These are phyloP conservation scores for Lumnitzera littorea DNA, from an alignment of 345 rosid genomes.

Conservation along the genomic window DNA sequence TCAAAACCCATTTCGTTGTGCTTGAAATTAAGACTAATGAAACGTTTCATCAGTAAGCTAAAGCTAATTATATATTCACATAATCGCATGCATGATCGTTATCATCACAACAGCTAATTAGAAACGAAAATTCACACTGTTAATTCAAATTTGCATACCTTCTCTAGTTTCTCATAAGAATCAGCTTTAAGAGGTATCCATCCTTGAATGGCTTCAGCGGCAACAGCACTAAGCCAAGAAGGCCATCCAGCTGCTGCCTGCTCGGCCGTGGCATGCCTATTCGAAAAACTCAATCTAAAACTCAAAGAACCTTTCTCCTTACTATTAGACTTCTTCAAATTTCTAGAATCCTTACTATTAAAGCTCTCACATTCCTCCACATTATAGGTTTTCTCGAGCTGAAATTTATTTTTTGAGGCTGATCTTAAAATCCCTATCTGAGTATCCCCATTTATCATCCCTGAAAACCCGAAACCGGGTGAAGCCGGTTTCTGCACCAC, in stretches of 20 bases:
- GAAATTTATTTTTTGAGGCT: conserved; percentile 1
- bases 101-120: no score
- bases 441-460: neutral
- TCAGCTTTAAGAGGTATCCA: conserved; percentile 19
- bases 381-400: conserved; percentile 2
- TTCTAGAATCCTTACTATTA: conserved; percentile 8
- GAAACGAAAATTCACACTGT: no score
- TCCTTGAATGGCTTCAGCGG: conserved; percentile 19
- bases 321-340: conserved; percentile 4
- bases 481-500: conserved; percentile 3
- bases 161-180: conserved; percentile 18
- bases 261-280: conserved; percentile 11
- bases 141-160: conserved; percentile 6
- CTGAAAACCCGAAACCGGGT: conserved; percentile 7
- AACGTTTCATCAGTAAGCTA: no score
- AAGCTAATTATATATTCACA: no score
- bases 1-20: no score
- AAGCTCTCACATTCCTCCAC: conserved; percentile 2
- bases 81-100: no score
- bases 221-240: conserved; percentile 17
- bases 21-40: no score
- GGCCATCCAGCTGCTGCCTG: conserved; percentile 20
- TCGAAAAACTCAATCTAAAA: conserved; percentile 3
- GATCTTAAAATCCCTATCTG: neutral
- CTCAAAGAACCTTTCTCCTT: conserved; percentile 5